Evolutionary conservation across 1,139 yeast species (phyloP).

Genomic region (Sugiyamaella japonica): DNA sequence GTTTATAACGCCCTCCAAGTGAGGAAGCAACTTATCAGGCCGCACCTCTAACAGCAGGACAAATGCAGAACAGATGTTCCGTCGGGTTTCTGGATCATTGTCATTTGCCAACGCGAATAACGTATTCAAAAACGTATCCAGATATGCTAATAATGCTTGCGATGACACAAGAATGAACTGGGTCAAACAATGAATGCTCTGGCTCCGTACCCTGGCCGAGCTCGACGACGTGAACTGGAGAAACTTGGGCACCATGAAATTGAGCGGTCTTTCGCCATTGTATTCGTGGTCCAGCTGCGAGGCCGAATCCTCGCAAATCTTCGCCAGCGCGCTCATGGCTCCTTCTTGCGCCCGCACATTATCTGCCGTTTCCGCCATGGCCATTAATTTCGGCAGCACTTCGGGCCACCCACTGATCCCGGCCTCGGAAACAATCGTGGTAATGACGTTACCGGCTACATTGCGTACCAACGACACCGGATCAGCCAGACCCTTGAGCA

Average conservation of each 20-base stretch:
- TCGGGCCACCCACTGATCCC: constrained; percentile 78
- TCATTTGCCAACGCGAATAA: constrained; percentile 66
- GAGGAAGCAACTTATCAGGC: constrained; percentile 79
- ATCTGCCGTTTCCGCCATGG: constrained; percentile 52
- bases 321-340: constrained; percentile 77
- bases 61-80: constrained; percentile 78
- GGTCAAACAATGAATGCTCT: constrained; percentile 70
- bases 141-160: constrained; percentile 60
- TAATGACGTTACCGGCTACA: constrained; percentile 87
- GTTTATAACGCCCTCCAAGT: constrained; percentile 78
- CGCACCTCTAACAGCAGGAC: constrained; percentile 69
- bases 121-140: constrained; percentile 65
- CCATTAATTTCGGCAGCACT: constrained; percentile 64
- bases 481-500: constrained; percentile 68
- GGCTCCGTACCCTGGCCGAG: constrained; percentile 58
- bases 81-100: constrained; percentile 58
- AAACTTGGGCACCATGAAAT: constrained; percentile 64
- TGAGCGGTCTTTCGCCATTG: constrained; percentile 67
- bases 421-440: constrained; percentile 71
- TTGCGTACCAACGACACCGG: constrained; percentile 66
- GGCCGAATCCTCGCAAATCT: constrained; percentile 85
- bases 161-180: constrained; percentile 71
- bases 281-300: constrained; percentile 57
- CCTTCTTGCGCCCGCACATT: constrained; percentile 56
- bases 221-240: constrained; percentile 47